Percentiles rank a stretch among this genome's conserved stretches.
phyloP scores from a whole-genome alignment of 257 asterid species.

The Nyctanthes arbortristis region DNA sequence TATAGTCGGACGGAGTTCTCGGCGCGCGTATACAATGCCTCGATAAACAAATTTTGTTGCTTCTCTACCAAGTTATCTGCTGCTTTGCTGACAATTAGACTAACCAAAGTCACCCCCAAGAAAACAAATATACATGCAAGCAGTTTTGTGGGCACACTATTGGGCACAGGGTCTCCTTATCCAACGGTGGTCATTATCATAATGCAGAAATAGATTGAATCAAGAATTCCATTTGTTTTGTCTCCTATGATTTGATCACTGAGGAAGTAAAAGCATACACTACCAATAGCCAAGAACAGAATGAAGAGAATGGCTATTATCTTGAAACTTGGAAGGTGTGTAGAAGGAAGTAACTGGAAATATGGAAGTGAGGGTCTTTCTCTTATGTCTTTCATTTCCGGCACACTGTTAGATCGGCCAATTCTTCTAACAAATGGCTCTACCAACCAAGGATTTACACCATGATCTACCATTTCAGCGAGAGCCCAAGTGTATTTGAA shows the following conservation, averaged over 20 bases:
- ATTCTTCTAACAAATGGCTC: no score
- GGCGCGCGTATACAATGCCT: conserved; percentile 58
- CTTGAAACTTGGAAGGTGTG: conserved; percentile 52
- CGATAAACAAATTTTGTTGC: conserved; percentile 63
- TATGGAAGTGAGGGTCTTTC: no score
- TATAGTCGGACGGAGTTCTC: conserved; percentile 42
- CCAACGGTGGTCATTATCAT: conserved; percentile 97
- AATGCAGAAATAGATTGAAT: conserved; percentile 82
- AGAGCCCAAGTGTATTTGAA: no score
- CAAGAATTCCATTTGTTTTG: conserved; percentile 63
- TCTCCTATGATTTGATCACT: conserved; percentile 56
- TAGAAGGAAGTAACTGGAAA: no score
- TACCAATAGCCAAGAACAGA: conserved; percentile 54
- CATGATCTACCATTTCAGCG: no score
- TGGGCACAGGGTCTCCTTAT: conserved; percentile 88
- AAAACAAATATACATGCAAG: conserved; percentile 84
- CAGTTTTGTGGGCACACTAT: conserved; percentile 56
- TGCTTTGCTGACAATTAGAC: conserved; percentile 62
- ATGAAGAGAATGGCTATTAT: conserved; percentile 45
- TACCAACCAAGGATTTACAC: no score
- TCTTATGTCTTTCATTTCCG: no score
- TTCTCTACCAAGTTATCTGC: conserved; percentile 83
- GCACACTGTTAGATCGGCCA: no score
- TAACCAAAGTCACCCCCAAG: conserved; percentile 80
- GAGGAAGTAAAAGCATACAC: conserved; percentile 65